Percentiles rank a stretch among this genome's conserved stretches.
phyloP scores from a whole-genome alignment of 306 rosid species.

The Sechiopsis laciniata region DNA sequence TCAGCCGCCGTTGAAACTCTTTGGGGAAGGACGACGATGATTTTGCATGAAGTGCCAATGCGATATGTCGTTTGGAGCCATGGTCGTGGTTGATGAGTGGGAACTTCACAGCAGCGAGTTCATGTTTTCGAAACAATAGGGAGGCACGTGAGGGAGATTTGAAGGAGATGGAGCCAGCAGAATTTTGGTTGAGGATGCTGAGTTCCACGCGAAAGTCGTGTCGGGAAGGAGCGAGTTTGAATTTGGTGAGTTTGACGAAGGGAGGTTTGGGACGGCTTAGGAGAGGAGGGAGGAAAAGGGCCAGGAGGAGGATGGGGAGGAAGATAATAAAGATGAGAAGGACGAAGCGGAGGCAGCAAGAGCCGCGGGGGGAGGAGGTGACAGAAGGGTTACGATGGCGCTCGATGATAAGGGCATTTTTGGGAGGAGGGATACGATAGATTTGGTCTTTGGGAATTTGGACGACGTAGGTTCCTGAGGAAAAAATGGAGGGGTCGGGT shows the following conservation, averaged over 20 bases:
- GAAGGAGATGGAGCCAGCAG: conserved; percentile 26
- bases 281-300: conserved; percentile 24
- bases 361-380: neutral
- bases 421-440: conserved; percentile 47
- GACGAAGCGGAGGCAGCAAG: neutral
- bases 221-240: neutral
- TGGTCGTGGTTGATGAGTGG: conserved; percentile 29
- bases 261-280: conserved; percentile 32
- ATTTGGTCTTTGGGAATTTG: conserved; percentile 67
- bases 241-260: conserved; percentile 21
- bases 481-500: neutral
- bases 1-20: conserved; percentile 32
- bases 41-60: conserved; percentile 18
- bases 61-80: conserved; percentile 17
- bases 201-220: conserved; percentile 28
- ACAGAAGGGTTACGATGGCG: neutral
- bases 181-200: conserved; percentile 30
- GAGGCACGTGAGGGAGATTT: conserved; percentile 19
- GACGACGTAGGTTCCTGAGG: conserved; percentile 42
- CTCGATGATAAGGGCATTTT: conserved; percentile 41
- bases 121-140: conserved; percentile 27
- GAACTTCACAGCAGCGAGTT: conserved; percentile 34
- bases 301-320: conserved; percentile 5
- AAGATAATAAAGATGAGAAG: neutral
- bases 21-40: conserved; percentile 26